phyloP scores from a whole-genome alignment of 2,329 filamentous ascomycete species.

The Ceratocystis smalleyi region DNA sequence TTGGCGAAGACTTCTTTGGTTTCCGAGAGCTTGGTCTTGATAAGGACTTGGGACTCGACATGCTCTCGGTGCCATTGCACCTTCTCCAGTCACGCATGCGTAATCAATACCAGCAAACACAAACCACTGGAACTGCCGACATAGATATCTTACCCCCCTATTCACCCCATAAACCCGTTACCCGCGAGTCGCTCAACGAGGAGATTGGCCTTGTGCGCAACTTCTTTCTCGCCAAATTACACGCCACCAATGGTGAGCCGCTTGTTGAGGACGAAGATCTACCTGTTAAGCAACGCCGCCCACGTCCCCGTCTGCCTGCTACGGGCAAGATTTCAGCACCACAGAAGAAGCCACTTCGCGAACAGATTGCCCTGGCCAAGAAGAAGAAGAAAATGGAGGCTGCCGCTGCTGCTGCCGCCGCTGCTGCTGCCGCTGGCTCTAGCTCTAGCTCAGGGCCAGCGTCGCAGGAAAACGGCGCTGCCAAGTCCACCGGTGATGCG shows the following conservation, averaged over 20 bases:
- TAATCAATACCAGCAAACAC: slow-evolving; percentile 67
- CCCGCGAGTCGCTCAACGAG: slow-evolving; percentile 55
- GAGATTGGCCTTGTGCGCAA: slow-evolving; percentile 80
- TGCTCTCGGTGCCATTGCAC: slow-evolving; percentile 82
- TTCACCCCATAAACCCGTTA: slow-evolving; percentile 59
- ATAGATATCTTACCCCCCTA: slow-evolving; percentile 52
- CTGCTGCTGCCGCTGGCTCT: not conserved
- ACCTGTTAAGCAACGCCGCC: slow-evolving; percentile 76
- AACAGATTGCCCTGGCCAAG: slow-evolving; percentile 70
- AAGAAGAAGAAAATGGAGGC: slow-evolving; percentile 71
- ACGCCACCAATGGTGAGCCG: slow-evolving; percentile 48
- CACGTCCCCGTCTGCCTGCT: slow-evolving; percentile 45
- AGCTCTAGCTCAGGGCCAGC: not conserved
- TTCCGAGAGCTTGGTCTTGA: slow-evolving; percentile 92
- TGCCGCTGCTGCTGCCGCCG: slow-evolving; percentile 18
- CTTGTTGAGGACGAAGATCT: slow-evolving; percentile 90
- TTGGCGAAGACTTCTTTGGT: slow-evolving; percentile 97
- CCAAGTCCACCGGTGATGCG: not conserved
- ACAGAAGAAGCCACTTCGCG: slow-evolving; percentile 65
- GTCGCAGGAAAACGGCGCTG: not conserved
- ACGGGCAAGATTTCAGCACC: slow-evolving; percentile 78
- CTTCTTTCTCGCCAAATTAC: slow-evolving; percentile 82
- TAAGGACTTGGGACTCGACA: slow-evolving; percentile 74
- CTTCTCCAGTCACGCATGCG: slow-evolving; percentile 83
- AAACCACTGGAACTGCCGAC: slow-evolving; percentile 42